These are phyloP conservation scores for Durio zibethinus DNA, from an alignment of 345 rosid genomes.

Conservation along the genomic window DNA sequence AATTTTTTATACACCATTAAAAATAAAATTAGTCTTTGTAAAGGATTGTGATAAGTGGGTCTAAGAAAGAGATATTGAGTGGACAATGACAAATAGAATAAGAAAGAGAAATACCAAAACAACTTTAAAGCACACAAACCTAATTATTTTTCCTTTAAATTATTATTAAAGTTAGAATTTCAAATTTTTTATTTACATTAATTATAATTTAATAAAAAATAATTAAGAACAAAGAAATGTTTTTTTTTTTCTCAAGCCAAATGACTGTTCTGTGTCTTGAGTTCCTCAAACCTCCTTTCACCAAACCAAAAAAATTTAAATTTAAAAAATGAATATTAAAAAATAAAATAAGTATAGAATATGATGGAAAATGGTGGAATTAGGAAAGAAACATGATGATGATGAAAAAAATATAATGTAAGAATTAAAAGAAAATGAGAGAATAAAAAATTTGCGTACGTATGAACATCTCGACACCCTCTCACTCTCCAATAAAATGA, in stretches of 20 bases:
- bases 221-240: no score
- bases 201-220: no score
- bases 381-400: constrained; percentile 5
- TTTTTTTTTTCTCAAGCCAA: no score
- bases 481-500: constrained; percentile 29
- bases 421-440: not conserved
- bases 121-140: no score
- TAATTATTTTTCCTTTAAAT: no score
- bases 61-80: not conserved
- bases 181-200: no score
- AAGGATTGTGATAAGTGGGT: not conserved
- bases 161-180: no score
- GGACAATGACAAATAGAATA: not conserved
- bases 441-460: not conserved
- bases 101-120: not conserved
- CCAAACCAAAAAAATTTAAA: not conserved
- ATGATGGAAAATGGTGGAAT: constrained; percentile 4
- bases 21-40: constrained; percentile 5
- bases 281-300: not conserved
- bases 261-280: no score
- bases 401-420: not conserved
- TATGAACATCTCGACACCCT: constrained; percentile 38
- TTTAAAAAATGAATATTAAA: not conserved
- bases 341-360: not conserved
- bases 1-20: not conserved